Evolutionary conservation across 495 filamentous ascomycete genomes (phyloP).

Genomic region (Penicillium bialowiezense): DNA sequence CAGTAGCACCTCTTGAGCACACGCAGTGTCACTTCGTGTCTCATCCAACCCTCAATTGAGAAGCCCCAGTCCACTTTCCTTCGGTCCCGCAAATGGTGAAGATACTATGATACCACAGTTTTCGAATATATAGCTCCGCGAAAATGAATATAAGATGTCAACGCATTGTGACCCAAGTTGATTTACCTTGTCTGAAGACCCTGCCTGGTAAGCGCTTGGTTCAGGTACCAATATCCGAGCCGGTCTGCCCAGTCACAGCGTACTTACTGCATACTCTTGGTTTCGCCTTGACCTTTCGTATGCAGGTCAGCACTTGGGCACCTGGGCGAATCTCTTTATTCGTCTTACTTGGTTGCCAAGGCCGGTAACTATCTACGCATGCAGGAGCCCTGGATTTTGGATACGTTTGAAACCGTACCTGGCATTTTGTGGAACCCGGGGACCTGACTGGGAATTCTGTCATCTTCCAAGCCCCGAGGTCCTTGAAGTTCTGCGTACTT

Average conservation of each 20-base stretch:
- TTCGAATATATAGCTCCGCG: not conserved
- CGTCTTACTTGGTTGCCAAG: too few species aligned
- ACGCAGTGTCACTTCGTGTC: not conserved
- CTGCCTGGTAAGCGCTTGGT: too few species aligned
- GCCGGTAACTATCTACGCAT: too few species aligned
- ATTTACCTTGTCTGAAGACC: too few species aligned
- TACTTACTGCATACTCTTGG: too few species aligned
- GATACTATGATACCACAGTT: constrained; percentile 15
- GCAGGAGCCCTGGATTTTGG: not conserved
- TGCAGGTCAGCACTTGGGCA: not conserved
- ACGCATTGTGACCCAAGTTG: not conserved
- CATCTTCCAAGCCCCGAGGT: too few species aligned
- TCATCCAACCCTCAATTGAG: not conserved
- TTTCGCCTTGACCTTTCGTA: not conserved
- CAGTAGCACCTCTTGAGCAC: not conserved
- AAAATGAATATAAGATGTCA: not conserved
- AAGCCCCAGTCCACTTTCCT: not conserved
- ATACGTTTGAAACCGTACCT: not conserved
- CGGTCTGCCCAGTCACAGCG: not conserved
- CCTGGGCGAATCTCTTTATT: not conserved
- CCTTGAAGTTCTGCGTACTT: too few species aligned
- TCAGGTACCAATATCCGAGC: too few species aligned
- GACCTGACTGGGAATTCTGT: too few species aligned
- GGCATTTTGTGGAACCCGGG: not conserved
- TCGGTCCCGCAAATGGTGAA: not conserved